phyloP scores from a whole-genome alignment of 1,284 basidiomycete species.

The Ustilago cynodontis region DNA sequence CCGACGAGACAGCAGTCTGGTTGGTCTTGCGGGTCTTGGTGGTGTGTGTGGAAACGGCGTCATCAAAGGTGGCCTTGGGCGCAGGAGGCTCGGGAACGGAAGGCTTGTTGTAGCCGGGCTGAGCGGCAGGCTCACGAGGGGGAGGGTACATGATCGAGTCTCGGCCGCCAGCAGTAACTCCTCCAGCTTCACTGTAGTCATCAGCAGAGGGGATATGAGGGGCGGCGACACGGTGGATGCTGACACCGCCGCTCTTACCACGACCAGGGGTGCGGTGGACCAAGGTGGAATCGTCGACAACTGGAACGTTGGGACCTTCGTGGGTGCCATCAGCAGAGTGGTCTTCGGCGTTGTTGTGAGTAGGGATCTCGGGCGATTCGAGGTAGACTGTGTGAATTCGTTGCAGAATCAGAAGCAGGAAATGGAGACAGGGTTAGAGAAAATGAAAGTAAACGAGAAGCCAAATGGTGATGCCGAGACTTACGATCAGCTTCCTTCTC shows the following conservation, averaged over 20 bases:
- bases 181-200: slow-evolving; percentile 66
- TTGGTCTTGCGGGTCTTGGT: slow-evolving; percentile 61
- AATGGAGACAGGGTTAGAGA: background rate
- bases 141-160: slow-evolving; percentile 69
- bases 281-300: slow-evolving; percentile 65
- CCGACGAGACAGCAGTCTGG: slow-evolving; percentile 42
- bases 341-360: slow-evolving; percentile 25
- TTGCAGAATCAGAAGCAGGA: background rate
- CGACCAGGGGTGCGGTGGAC: slow-evolving; percentile 68
- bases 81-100: slow-evolving; percentile 48
- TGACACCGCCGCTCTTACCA: slow-evolving; percentile 64
- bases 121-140: slow-evolving; percentile 55
- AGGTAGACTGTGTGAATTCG: slow-evolving; percentile 56
- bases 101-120: slow-evolving; percentile 61
- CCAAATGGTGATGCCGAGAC: slow-evolving; percentile 7
- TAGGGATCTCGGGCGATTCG: slow-evolving; percentile 65
- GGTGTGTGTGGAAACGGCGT: slow-evolving; percentile 55
- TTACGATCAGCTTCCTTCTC: slow-evolving; percentile 64
- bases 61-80: slow-evolving; percentile 34
- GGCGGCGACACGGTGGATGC: slow-evolving; percentile 66
- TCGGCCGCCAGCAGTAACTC: slow-evolving; percentile 65
- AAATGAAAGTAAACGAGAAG: too few relatives aligned
- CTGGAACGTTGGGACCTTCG: slow-evolving; percentile 62
- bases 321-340: slow-evolving; percentile 42
- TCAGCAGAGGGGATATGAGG: slow-evolving; percentile 61